phyloP scores from a whole-genome alignment of 2,329 filamentous ascomycete species.

The Alternaria consortialis region DNA sequence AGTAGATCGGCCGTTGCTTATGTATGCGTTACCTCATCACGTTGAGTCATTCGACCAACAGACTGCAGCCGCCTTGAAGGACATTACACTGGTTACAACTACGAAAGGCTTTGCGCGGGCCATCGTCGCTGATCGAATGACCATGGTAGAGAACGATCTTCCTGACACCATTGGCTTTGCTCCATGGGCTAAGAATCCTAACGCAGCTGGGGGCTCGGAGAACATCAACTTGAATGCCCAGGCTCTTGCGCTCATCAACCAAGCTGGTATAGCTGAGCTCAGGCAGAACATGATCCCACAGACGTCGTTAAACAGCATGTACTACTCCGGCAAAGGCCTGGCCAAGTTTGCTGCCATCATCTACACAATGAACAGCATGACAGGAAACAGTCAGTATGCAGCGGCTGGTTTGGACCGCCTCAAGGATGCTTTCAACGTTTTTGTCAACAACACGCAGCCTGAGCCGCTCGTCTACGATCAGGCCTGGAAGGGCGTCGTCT shows the following conservation, averaged over 20 bases:
- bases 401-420: conserved; percentile 61
- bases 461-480: conserved; percentile 67
- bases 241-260: conserved; percentile 67
- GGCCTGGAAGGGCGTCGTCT: conserved; percentile 84
- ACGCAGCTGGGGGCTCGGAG: conserved; percentile 49
- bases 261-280: conserved; percentile 74
- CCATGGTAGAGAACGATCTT: conserved; percentile 74
- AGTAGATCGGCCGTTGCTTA: conserved; percentile 67
- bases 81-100: conserved; percentile 76
- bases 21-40: conserved; percentile 93
- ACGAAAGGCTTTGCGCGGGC: conserved; percentile 86
- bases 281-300: conserved; percentile 77
- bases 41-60: conserved; percentile 73
- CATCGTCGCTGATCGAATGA: conserved; percentile 63
- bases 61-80: conserved; percentile 60
- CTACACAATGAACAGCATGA: conserved; percentile 62
- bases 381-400: conserved; percentile 66
- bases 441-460: conserved; percentile 54
- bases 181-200: conserved; percentile 72
- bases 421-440: conserved; percentile 62
- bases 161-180: conserved; percentile 79
- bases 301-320: conserved; percentile 87
- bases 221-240: conserved; percentile 53
- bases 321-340: conserved; percentile 75
- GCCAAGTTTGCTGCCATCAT: conserved; percentile 58